Base-by-base conservation (phyloP, 108 stramenopile genomes). In the Stephanodiscus minutulus region DNA sequence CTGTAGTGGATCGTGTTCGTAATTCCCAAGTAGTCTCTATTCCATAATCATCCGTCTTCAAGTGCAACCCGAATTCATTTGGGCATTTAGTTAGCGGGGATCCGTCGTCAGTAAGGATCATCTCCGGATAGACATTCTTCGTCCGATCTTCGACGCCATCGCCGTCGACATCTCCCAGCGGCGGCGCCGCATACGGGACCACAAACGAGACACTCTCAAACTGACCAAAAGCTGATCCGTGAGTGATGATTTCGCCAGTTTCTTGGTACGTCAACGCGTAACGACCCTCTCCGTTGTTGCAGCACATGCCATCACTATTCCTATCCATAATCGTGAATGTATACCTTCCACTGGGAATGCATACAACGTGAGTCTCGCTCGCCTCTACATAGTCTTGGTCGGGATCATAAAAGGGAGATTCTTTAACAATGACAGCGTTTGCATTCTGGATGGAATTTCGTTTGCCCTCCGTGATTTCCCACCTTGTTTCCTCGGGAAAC, bases 21-120 rank as follows among this genome's bases (percentile, higher is more conserved):
- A 78, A 15, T 62, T 78, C 77, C 64, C 70, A 78, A 5, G 70
- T 78, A 35, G 77, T 78, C 64, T 78, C 77, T 1, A 78, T 64
- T n/a, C 77, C 77, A 54, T 78, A 78, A 66, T 78, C 77, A 66
- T 78, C 77, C 44, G 77, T 78, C 11, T 71, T 50, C 61, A 78
- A 55, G 20, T 78, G 48, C 31, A 78, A 43, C 27, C 70, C 77
- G 54, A 78, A 71, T 49, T 70, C 58, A 71, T 78, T 78, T 3
- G 39, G 12, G 58, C 77, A 78, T 18, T 25, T 41, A 49, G 52
- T 18, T 27, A 50, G 39, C 37, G 63, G 63, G 9, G 64, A 29
- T 11, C 73, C 73, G 17, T 48, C 58, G 12, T 36, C 39, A 13
- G 44, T 37, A 35, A 74, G 21, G 22, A 62, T 49, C 36, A 66